Evolutionary conservation across 1,284 basidiomycete species (phyloP).

Genomic region (Fistulina hepatica): DNA sequence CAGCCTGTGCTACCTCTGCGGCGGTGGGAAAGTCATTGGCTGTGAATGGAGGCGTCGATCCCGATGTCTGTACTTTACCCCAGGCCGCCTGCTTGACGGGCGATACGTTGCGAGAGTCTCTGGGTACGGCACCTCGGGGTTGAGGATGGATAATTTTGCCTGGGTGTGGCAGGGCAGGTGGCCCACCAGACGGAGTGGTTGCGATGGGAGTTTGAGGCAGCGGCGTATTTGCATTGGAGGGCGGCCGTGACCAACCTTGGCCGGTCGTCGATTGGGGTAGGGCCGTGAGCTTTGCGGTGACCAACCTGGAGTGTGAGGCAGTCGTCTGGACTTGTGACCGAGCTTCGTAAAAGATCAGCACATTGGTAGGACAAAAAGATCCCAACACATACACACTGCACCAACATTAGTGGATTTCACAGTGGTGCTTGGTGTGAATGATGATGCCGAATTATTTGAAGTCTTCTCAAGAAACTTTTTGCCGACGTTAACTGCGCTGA

Average conservation of each 20-base stretch:
- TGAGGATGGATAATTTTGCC: conserved; percentile 65
- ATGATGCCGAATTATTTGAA: conserved; percentile 36
- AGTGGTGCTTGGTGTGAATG: conserved; percentile 24
- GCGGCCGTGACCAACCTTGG: conserved; percentile 67
- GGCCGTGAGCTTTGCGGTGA: conserved; percentile 77
- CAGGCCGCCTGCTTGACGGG: conserved; percentile 43
- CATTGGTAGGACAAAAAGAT: conserved; percentile 5
- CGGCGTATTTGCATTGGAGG: conserved; percentile 53
- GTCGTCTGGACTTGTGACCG: conserved; percentile 45
- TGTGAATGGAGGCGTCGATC: conserved; percentile 28
- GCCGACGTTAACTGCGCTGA: conserved; percentile 81
- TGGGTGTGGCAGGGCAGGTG: conserved; percentile 32
- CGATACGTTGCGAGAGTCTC: conserved; percentile 30
- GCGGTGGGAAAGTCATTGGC: conserved; percentile 80
- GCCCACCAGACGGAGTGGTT: conserved; percentile 24
- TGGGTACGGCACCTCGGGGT: conserved; percentile 35
- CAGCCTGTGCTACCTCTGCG: conserved; percentile 75
- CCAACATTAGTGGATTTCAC: conserved; percentile 1
- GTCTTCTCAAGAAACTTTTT: conserved; percentile 91
- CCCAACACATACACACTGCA: conserved; percentile 34
- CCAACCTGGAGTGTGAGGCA: conserved; percentile 60
- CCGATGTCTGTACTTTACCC: conserved; percentile 41
- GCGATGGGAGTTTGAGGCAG: conserved; percentile 35
- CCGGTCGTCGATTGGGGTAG: conserved; percentile 42
- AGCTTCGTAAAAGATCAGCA: conserved; percentile 27